Base-by-base conservation (phyloP, 2,329 filamentous ascomycete species). In the Pseudogymnoascus sp. region DNA sequence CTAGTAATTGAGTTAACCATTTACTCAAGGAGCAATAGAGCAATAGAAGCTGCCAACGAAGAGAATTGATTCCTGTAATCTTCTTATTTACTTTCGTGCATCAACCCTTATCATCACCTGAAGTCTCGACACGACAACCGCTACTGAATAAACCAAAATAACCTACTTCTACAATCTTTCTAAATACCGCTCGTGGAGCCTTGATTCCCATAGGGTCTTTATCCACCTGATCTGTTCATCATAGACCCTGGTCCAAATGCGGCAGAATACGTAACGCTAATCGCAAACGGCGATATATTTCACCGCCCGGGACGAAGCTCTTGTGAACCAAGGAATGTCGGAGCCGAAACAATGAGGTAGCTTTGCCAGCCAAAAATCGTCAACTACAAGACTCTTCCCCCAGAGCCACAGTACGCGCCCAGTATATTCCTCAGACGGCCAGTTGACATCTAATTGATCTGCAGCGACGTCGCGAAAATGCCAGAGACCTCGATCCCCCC, bases 401-500 rank as follows among this genome's bases (percentile, higher is more conserved):
- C 29, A 56, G 50, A 56, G 50, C 50, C 17, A 56, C 50, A 56
- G 50, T 56, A 56, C 50, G 50, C 50, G 50, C 50, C 50, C 50
- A 33, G 11, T 33, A 33, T n/a, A 19, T n/a, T 21, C 29, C 50
- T 56, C 50, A 33, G 6, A 56, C 29, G 10, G 50, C 17, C 29
- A 56, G 33, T 56, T 56, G 50, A 56, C 10, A 33, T 56, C 50
- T 56, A 56, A 56, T 33, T 56, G 50, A 56, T 33, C 26, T 33
- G 2, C 6, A 56, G 50, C 26, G 50, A 56, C 50, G 26, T 7
- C 50, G 50, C 50, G 10, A 60, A 60, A 37, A 60, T 60, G 59
- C 19, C 59, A 60, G 59, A 60, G 37, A 42, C 77, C 79, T 80
- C 82, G 75, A 78, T 84, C 72, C 77, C 83, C 68, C 80, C 85